Conservation (phyloP, 176 grass and related monocot species). For the Thinopyrum elongatum region DNA sequence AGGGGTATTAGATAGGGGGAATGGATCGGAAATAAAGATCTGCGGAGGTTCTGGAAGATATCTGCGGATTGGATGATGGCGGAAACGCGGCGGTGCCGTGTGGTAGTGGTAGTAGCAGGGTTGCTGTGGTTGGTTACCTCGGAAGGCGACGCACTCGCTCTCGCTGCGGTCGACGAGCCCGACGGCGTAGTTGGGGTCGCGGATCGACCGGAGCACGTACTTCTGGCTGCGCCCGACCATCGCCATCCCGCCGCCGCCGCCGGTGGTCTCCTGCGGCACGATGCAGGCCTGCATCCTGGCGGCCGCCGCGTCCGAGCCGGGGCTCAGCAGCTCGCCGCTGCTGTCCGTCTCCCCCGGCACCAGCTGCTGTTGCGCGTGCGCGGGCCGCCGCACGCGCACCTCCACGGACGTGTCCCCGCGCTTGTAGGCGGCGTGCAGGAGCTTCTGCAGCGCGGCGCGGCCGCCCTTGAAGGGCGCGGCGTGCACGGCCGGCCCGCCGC, state of each 20-base stretch:
- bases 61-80: neutral
- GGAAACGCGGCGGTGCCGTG: neutral
- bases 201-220: constrained; percentile 93
- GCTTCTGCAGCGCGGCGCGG: constrained; percentile 67
- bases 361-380: constrained; percentile 5
- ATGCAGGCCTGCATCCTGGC: constrained; percentile 88
- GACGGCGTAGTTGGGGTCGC: constrained; percentile 93
- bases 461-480: constrained; percentile 90
- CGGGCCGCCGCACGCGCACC: constrained; percentile 51
- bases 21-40: neutral
- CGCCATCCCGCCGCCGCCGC: constrained; percentile 27
- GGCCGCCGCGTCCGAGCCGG: neutral
- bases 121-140: constrained; percentile 40
- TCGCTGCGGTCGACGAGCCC: constrained; percentile 82
- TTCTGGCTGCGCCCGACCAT: constrained; percentile 40
- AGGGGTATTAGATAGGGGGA: no score
- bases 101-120: no score
- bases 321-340: neutral
- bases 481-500: constrained; percentile 34
- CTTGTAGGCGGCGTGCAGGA: constrained; percentile 72
- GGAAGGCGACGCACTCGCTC: constrained; percentile 90
- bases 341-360: neutral
- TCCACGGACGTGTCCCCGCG: constrained; percentile 82
- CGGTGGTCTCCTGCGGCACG: constrained; percentile 47
- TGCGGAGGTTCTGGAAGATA: neutral